Conservation (phyloP, 345 rosid species). For the Eucalyptus guilfoylei region DNA sequence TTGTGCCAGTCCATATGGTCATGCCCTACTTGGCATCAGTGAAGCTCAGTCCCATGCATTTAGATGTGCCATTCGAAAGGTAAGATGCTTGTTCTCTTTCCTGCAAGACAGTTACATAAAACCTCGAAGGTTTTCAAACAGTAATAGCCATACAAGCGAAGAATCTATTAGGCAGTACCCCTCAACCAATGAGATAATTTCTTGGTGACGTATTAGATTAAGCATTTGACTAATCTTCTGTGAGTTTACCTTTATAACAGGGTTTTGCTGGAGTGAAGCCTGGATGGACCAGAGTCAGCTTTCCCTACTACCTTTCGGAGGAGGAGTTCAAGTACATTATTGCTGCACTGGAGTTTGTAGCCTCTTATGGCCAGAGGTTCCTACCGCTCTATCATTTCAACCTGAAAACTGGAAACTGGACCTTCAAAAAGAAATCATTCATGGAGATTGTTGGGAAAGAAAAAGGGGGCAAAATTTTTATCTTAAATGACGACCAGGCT, state of each 20-base stretch:
- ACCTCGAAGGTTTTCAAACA: neutral
- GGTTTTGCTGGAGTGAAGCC: slow-evolving; percentile 40
- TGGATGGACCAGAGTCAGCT: slow-evolving; percentile 60
- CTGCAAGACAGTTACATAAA: neutral
- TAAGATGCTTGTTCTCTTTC: neutral
- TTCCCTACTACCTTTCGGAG: slow-evolving; percentile 45
- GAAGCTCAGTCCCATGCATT: slow-evolving; percentile 10
- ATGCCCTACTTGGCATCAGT: slow-evolving; percentile 20
- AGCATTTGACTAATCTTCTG: neutral
- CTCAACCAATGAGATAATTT: neutral
- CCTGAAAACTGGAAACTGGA: slow-evolving; percentile 31
- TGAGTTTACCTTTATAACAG: neutral
- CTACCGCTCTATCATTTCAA: slow-evolving; percentile 32
- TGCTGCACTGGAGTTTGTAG: slow-evolving; percentile 30
- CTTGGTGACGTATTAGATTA: neutral
- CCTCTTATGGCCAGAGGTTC: slow-evolving; percentile 39
- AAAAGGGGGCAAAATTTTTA: neutral
- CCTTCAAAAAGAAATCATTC: slow-evolving; percentile 4
- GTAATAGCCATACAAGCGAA: neutral
- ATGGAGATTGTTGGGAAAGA: neutral
- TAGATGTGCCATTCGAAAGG: slow-evolving; percentile 34
- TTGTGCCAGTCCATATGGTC: slow-evolving; percentile 66
- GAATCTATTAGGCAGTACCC: neutral
- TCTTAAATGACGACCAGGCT: neutral
- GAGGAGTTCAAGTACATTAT: slow-evolving; percentile 44